phyloP scores from a whole-genome alignment of 2,329 filamentous ascomycete genomes.

The Bisporella sp. region DNA sequence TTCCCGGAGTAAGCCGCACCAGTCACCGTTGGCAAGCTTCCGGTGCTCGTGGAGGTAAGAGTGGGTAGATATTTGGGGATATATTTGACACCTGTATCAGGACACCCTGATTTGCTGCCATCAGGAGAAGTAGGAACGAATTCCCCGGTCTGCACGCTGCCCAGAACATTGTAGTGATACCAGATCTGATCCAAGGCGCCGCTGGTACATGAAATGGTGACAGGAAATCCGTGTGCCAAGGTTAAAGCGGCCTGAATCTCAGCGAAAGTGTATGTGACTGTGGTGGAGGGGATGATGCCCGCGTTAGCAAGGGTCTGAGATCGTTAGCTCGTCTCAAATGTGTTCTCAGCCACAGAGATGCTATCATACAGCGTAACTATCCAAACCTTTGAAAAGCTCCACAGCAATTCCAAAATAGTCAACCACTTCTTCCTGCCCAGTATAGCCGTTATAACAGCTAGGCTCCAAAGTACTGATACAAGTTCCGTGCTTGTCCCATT shows the following conservation, averaged over 20 bases:
- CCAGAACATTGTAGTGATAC: conserved; percentile 47
- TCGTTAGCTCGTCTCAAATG: background rate
- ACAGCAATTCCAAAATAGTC: conserved; percentile 63
- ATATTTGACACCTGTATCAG: conserved; percentile 45
- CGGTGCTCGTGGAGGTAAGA: background rate
- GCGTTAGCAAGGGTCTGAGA: conserved; percentile 48
- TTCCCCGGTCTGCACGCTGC: conserved; percentile 36
- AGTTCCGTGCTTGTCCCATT: conserved; percentile 65
- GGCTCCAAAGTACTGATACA: conserved; percentile 63
- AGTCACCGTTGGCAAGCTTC: background rate
- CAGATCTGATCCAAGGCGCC: conserved; percentile 42
- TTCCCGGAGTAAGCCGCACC: too few species aligned
- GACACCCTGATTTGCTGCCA: conserved; percentile 37
- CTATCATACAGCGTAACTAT: conserved; percentile 41
- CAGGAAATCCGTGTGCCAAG: conserved; percentile 36
- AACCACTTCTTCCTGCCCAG: conserved; percentile 54
- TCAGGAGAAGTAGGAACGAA: background rate
- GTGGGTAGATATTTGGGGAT: conserved; percentile 39
- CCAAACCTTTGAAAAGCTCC: conserved; percentile 55
- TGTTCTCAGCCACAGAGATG: too few species aligned
- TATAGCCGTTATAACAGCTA: conserved; percentile 52
- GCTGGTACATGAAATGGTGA: conserved; percentile 37
- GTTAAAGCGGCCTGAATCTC: conserved; percentile 37
- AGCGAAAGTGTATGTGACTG: conserved; percentile 33
- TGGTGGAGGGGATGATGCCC: conserved; percentile 46